Evolutionary conservation across 768 basidiomycete genomes (phyloP), one percentile per base, ranked within the genome.

Genomic region (Galerina sulciceps): DNA sequence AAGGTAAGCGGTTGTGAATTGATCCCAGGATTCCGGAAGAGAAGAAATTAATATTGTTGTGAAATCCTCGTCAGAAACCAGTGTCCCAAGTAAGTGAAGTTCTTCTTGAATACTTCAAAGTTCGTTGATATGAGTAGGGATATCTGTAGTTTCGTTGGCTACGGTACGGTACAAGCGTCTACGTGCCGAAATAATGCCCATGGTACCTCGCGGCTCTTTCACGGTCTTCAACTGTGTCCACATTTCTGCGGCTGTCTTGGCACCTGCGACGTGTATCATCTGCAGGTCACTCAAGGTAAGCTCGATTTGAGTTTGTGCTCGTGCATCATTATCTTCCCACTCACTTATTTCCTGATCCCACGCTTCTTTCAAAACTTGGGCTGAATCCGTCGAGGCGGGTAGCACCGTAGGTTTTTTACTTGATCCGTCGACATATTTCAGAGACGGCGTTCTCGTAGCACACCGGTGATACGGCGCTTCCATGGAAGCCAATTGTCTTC

Each of bases 1-100:
- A 10, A 67, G 55, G 51, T 63, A 68, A 10, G 65, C 57, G 5
- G 60, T 59, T 1, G 64, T 68, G 53, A 60, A 70, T 6, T 40
- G 55, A 54, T 70, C 67, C 67, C 69, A 70, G 23, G 60, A 59
- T 26, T 66, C 65, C 17, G 65, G 69, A 23, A 70, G 49, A 14
- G 62, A 70, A n/a, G 67, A 63, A 36, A 68, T 55, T 20, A 70
- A 40, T 40, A 70, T 67, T 59, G 65, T 68, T 1, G 54, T 49
- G 37, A 70, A 68, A 38, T 69, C 66, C 36, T 69, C 61, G 47
- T 70, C 65, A 4, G 53, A 18, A n/a, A 68, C 55, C 9, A 51
- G 36, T 43, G 60, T 68, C 18, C 51, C 57, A 58, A 70, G 63
- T 10, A 60, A 17, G 43, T 60, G 65, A 8, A 65, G 35, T 55